Conservation (phyloP, 2,329 filamentous ascomycete genomes). For the Torrubiellomyces zombiae region DNA sequence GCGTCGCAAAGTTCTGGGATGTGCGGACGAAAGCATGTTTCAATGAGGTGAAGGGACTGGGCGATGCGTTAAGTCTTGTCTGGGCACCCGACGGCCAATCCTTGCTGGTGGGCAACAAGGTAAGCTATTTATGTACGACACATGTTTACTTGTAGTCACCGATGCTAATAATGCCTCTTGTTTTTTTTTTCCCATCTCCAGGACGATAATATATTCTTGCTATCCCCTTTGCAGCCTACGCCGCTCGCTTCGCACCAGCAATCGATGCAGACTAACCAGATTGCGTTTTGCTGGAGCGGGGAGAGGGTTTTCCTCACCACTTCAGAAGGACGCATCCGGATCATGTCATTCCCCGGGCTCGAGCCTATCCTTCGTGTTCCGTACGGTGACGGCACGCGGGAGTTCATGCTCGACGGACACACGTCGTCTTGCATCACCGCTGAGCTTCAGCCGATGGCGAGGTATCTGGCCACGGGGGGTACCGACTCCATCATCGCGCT, state of each 20-base stretch:
- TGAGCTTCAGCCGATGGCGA: slow-evolving; percentile 53
- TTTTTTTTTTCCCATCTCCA: slow-evolving; percentile 14
- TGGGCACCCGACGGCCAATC: slow-evolving; percentile 59
- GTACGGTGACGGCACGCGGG: slow-evolving; percentile 25
- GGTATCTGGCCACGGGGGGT: slow-evolving; percentile 58
- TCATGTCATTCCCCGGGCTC: slow-evolving; percentile 51
- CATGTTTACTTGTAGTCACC: no score
- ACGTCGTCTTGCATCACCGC: slow-evolving; percentile 54
- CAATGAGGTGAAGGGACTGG: slow-evolving; percentile 50
- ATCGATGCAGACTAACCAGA: slow-evolving; percentile 50
- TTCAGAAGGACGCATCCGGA: slow-evolving; percentile 51
- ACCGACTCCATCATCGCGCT: slow-evolving; percentile 59
- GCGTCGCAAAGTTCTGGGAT: slow-evolving; percentile 65
- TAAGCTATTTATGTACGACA: slow-evolving; percentile 23
- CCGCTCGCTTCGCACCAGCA: slow-evolving; percentile 44
- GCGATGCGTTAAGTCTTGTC: slow-evolving; percentile 51
- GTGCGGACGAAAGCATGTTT: slow-evolving; percentile 55
- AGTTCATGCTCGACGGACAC: slow-evolving; percentile 53
- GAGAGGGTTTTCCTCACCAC: slow-evolving; percentile 55
- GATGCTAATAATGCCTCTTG: no score
- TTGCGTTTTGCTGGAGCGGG: slow-evolving; percentile 59
- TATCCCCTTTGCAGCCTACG: slow-evolving; percentile 41
- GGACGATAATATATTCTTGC: slow-evolving; percentile 44
- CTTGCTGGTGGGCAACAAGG: slow-evolving; percentile 58
- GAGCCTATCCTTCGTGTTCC: slow-evolving; percentile 35